Evolutionary conservation across 768 basidiomycete species (phyloP).

Genomic region (Rubroboletus satanas): DNA sequence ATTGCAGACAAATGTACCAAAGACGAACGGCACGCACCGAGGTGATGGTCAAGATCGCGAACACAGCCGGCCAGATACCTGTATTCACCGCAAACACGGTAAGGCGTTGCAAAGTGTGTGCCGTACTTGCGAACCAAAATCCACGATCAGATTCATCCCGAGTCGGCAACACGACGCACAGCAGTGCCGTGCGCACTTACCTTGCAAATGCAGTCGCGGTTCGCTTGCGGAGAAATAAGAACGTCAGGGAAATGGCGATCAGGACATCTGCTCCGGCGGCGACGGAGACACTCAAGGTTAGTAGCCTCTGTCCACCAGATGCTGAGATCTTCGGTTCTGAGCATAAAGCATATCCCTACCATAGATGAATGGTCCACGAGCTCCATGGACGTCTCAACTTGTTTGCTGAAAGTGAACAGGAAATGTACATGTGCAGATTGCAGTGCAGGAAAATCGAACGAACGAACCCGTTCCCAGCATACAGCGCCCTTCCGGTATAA

Average conservation of each 20-base stretch:
- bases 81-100: slow-evolving; percentile 12
- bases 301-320: background rate
- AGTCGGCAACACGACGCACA: too few species aligned
- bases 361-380: background rate
- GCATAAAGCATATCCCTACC: background rate
- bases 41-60: slow-evolving; percentile 31
- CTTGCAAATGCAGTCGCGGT: background rate
- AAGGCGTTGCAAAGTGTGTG: slow-evolving; percentile 6
- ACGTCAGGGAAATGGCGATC: background rate
- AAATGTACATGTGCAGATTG: background rate
- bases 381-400: background rate
- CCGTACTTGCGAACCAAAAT: background rate
- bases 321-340: background rate
- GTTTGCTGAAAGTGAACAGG: background rate
- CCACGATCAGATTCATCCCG: background rate
- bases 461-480: background rate
- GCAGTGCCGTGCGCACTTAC: background rate
- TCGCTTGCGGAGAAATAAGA: slow-evolving; percentile 3
- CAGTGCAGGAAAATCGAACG: background rate
- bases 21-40: slow-evolving; percentile 2
- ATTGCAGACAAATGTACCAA: background rate
- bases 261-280: slow-evolving; percentile 6
- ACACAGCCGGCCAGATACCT: slow-evolving; percentile 48
- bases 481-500: background rate
- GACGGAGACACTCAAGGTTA: background rate